These are phyloP conservation scores for Helianthus tuberosus DNA, from an alignment of 129 eudicot species.

Conservation along the genomic window DNA sequence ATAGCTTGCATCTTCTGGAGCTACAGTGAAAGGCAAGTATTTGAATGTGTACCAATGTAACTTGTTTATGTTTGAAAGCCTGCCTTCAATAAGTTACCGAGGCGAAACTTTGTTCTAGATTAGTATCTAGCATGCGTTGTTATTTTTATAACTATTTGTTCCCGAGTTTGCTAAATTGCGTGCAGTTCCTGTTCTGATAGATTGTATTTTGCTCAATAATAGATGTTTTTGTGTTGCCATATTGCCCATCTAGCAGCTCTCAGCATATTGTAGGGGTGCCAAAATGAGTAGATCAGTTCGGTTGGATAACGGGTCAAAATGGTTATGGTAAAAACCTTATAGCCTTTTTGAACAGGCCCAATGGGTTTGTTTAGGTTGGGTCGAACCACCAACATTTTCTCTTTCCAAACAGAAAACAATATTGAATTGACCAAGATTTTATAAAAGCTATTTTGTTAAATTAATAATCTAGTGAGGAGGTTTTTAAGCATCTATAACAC, in stretches of 20 bases:
- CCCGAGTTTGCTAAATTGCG: neutral
- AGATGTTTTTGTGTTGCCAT: neutral
- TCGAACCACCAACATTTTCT: too few relatives aligned
- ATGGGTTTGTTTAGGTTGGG: too few relatives aligned
- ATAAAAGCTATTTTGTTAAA: too few relatives aligned
- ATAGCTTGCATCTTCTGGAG: neutral
- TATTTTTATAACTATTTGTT: neutral
- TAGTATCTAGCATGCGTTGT: neutral
- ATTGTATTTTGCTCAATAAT: neutral
- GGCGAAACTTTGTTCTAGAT: neutral
- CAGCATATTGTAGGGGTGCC: neutral
- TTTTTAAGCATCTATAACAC: too few relatives aligned
- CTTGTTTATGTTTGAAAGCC: neutral
- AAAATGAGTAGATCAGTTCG: too few relatives aligned
- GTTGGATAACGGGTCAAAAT: neutral
- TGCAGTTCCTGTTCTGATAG: neutral
- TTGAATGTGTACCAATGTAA: neutral
- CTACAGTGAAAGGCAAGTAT: slow-evolving; percentile 6
- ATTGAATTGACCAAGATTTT: too few relatives aligned
- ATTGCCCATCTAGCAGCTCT: neutral
- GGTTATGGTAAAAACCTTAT: neutral
- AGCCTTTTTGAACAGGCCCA: too few relatives aligned
- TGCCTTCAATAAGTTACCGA: neutral
- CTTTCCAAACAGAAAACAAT: too few relatives aligned
- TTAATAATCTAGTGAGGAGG: too few relatives aligned